A percentile compares a stretch with the other conserved stretches of the same genome.
These are phyloP conservation scores for Penicillium sp. DNA, from an alignment of 2,329 filamentous ascomycete species.

Conservation along the genomic window DNA sequence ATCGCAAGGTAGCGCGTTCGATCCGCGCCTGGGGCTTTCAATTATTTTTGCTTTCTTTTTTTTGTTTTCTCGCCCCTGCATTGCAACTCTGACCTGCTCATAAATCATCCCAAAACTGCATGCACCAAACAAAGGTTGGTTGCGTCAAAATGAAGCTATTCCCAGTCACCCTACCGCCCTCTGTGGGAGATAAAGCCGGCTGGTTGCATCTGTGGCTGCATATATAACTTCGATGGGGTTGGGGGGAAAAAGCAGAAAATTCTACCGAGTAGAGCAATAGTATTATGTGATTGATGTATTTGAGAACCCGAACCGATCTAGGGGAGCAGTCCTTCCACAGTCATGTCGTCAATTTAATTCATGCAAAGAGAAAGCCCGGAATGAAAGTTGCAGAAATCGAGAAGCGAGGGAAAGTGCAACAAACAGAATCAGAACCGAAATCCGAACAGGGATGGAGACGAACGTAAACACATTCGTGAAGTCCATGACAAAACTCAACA, in stretches of 20 bases:
- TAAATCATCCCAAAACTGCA: too few relatives aligned
- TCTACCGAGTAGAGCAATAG: neutral
- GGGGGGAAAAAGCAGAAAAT: neutral
- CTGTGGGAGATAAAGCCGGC: too few relatives aligned
- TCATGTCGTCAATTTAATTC: neutral
- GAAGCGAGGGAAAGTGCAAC: neutral
- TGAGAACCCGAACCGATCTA: neutral
- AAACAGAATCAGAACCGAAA: slow-evolving; percentile 1
- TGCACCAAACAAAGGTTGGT: too few relatives aligned
- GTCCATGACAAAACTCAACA: slow-evolving; percentile 1
- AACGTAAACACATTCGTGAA: neutral
- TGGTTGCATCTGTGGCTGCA: too few relatives aligned
- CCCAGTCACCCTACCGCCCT: too few relatives aligned
- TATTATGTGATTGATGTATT: neutral
- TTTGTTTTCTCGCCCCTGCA: too few relatives aligned
- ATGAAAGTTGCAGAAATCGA: neutral
- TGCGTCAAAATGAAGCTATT: too few relatives aligned
- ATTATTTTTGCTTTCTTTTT: too few relatives aligned
- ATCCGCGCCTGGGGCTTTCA: too few relatives aligned
- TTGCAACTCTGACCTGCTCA: too few relatives aligned
- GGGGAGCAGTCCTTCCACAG: neutral
- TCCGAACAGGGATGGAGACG: neutral
- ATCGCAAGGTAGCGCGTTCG: too few relatives aligned
- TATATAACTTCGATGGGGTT: neutral
- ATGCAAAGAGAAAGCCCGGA: slow-evolving; percentile 9